Conservation (phyloP, 257 asterid species). For the Primulina huaijiensis region DNA sequence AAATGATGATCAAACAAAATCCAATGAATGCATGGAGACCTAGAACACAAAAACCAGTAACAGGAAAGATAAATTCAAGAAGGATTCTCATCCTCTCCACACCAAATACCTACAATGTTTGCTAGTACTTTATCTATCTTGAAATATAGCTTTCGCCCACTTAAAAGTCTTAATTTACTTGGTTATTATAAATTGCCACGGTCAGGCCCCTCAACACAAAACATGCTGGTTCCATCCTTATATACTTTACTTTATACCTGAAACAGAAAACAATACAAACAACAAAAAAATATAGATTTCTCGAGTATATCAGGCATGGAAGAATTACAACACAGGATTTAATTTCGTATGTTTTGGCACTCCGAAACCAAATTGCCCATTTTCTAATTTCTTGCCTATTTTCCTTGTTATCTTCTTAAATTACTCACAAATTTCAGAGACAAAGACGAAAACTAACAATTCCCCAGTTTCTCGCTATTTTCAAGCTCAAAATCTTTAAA, state of each 20-base stretch:
- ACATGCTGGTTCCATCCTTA: too few relatives aligned
- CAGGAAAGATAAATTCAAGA: neutral
- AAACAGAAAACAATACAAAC: slow-evolving; percentile 1
- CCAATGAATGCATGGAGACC: slow-evolving; percentile 1
- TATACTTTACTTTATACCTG: neutral
- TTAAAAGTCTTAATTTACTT: neutral
- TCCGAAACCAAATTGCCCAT: slow-evolving; percentile 9
- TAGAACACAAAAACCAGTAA: slow-evolving; percentile 4
- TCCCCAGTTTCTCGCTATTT: neutral
- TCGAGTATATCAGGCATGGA: neutral
- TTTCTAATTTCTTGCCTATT: slow-evolving; percentile 7
- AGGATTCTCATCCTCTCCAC: too few relatives aligned
- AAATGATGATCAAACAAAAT: neutral
- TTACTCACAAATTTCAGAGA: neutral
- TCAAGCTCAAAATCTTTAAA: slow-evolving; percentile 12
- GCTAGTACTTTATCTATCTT: neutral
- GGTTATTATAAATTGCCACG: neutral
- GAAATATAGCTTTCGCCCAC: neutral
- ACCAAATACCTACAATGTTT: neutral
- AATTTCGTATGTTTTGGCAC: neutral
- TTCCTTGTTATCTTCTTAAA: slow-evolving; percentile 10
- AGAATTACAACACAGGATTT: slow-evolving; percentile 12
- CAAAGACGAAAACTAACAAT: neutral
- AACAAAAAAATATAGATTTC: neutral
- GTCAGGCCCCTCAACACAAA: neutral